A percentile compares a stretch with the other conserved stretches of the same genome.
Conservation (phyloP, 2,329 filamentous ascomycete genomes). For the Xylaria sp. region DNA sequence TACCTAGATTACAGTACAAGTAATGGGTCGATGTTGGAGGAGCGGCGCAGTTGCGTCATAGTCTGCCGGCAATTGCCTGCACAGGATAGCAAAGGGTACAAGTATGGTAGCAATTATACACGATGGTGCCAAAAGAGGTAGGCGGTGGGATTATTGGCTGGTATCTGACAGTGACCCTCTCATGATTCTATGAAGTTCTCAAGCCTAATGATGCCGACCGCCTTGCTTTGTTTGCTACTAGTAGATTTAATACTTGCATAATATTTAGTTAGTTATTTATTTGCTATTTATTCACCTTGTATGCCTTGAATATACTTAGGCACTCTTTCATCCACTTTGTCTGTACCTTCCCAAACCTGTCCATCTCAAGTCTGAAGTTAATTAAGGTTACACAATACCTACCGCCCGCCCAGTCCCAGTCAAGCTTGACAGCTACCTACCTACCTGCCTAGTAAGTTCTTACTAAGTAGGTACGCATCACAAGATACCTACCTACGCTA, state of each 20-base stretch:
- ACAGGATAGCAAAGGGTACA: not conserved
- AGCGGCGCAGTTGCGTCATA: slow-evolving; percentile 31
- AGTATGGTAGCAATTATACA: not conserved
- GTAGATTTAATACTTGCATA: not conserved
- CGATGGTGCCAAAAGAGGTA: slow-evolving; percentile 27
- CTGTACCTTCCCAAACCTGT: too few species aligned
- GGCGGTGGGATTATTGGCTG: slow-evolving; percentile 33
- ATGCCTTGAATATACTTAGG: too few species aligned
- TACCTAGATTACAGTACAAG: too few species aligned
- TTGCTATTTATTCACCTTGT: not conserved
- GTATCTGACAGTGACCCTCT: slow-evolving; percentile 22
- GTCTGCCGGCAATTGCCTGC: not conserved
- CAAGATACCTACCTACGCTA: not conserved
- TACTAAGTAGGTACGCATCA: not conserved
- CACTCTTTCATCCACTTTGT: too few species aligned
- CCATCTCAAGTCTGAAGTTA: too few species aligned
- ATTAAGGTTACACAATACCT: not conserved
- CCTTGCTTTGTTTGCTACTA: not conserved
- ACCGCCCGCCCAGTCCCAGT: too few species aligned
- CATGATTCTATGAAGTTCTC: slow-evolving; percentile 27
- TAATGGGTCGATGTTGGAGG: too few species aligned
- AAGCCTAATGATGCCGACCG: slow-evolving; percentile 4
- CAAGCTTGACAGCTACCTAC: too few species aligned
- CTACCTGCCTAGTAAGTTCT: too few species aligned
- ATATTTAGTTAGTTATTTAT: too few species aligned